Conservation (phyloP, 2,329 filamentous ascomycete species). For the Exserohilum turcica region DNA sequence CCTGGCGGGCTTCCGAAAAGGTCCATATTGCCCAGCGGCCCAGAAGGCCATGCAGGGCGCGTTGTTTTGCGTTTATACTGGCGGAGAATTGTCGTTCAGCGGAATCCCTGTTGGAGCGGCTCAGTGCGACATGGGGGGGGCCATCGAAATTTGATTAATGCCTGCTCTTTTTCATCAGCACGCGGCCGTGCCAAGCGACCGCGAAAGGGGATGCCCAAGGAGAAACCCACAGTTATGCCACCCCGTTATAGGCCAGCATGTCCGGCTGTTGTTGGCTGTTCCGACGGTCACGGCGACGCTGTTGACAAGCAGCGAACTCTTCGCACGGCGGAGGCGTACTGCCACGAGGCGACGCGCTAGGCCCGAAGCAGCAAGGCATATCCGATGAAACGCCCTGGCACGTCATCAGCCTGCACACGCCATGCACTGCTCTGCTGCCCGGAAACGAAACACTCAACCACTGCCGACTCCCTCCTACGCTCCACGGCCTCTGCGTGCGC, state of each 20-base stretch:
- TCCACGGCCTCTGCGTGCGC: too few relatives aligned
- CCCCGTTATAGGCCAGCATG: conserved; percentile 1
- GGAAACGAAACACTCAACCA: too few relatives aligned
- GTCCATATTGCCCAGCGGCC: background rate
- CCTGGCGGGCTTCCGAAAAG: background rate
- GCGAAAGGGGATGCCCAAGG: conserved; percentile 1
- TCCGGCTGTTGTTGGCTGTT: conserved; percentile 4
- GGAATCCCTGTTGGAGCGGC: conserved; percentile 1
- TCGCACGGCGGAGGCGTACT: background rate
- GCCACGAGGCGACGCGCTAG: background rate
- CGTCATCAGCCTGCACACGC: conserved; percentile 1
- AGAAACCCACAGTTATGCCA: conserved; percentile 7
- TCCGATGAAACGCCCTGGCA: background rate
- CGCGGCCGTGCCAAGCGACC: background rate
- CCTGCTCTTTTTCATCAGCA: conserved; percentile 1
- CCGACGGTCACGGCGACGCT: background rate
- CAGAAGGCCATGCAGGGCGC: background rate
- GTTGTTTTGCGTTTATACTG: conserved; percentile 4
- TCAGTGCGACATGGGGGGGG: background rate
- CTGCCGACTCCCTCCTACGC: too few relatives aligned
- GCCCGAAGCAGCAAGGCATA: background rate
- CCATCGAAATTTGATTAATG: conserved; percentile 8
- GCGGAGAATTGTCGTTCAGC: conserved; percentile 7
- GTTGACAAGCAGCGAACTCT: conserved; percentile 1
- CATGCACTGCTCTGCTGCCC: too few relatives aligned